A percentile compares a stretch with the other conserved stretches of the same genome.
Evolutionary conservation across 306 rosid species (phyloP).

Genomic region (Arachis hypogaea): DNA sequence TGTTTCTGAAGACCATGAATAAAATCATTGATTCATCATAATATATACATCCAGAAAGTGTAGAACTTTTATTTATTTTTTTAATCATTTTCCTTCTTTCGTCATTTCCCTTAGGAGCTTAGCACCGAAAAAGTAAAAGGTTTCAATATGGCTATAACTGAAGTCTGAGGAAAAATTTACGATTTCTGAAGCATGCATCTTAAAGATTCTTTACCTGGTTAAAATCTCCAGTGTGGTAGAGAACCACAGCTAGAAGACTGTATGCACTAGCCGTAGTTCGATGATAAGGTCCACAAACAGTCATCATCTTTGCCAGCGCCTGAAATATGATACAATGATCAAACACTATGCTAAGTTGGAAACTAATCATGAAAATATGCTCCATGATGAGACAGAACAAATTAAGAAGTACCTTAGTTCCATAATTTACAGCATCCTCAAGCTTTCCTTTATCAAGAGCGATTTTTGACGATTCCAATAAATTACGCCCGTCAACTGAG

Average conservation of each 20-base stretch:
- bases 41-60: no score
- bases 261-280: conserved; percentile 96
- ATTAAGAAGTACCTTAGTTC: conserved; percentile 73
- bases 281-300: conserved; percentile 94
- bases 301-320: conserved; percentile 93
- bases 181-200: conserved; percentile 23
- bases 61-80: no score
- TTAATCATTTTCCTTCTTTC: no score
- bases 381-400: conserved; percentile 23
- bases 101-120: no score
- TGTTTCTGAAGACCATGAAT: no score
- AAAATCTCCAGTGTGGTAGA: conserved; percentile 96
- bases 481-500: conserved; percentile 88
- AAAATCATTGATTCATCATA: no score
- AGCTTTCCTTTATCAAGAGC: conserved; percentile 99
- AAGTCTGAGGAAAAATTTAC: not conserved
- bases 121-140: no score
- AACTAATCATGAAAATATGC: conserved; percentile 3
- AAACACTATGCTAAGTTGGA: conserved; percentile 7
- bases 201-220: conserved; percentile 67
- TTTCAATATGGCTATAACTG: no score
- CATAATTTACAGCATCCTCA: conserved; percentile 91
- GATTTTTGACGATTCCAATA: conserved; percentile 85
- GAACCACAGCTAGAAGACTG: conserved; percentile 97
- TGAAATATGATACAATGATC: conserved; percentile 42